phyloP scores from a whole-genome alignment of 139 green algal genomes.

The Chlorella vulgaris region DNA sequence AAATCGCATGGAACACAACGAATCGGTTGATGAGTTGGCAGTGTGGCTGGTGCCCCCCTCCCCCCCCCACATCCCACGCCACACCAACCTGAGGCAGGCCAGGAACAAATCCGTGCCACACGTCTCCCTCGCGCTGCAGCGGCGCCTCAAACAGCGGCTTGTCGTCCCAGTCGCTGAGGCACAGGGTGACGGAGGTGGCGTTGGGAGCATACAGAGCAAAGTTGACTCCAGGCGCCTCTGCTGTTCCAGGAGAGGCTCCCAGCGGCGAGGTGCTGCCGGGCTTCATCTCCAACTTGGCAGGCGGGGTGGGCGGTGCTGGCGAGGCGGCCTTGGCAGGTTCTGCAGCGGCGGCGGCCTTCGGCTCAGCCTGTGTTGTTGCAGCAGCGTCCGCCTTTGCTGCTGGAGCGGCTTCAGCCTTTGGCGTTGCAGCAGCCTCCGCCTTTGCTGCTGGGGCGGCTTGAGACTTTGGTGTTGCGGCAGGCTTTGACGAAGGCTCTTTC shows the following conservation, averaged over 20 bases:
- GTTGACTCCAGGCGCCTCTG: constrained; percentile 63
- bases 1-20: no score
- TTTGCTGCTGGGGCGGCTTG: no score
- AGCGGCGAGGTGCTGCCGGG: constrained; percentile 59
- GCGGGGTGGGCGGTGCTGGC: neutral
- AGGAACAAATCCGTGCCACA: constrained; percentile 79
- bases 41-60: no score
- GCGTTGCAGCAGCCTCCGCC: neutral
- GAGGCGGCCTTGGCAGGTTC: neutral
- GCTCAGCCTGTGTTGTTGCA: no score
- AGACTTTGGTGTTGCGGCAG: no score
- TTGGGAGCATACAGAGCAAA: constrained; percentile 79
- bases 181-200: constrained; percentile 70
- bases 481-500: no score
- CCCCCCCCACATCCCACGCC: no score
- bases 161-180: constrained; percentile 60
- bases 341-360: no score
- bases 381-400: no score
- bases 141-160: constrained; percentile 50
- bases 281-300: neutral
- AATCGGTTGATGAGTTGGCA: no score
- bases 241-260: constrained; percentile 63
- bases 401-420: no score
- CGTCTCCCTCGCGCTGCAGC: constrained; percentile 55
- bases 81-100: constrained; percentile 56